Evolutionary conservation across 2,329 filamentous ascomycete genomes (phyloP).

Genomic region (Zymoseptoria crescenta): DNA sequence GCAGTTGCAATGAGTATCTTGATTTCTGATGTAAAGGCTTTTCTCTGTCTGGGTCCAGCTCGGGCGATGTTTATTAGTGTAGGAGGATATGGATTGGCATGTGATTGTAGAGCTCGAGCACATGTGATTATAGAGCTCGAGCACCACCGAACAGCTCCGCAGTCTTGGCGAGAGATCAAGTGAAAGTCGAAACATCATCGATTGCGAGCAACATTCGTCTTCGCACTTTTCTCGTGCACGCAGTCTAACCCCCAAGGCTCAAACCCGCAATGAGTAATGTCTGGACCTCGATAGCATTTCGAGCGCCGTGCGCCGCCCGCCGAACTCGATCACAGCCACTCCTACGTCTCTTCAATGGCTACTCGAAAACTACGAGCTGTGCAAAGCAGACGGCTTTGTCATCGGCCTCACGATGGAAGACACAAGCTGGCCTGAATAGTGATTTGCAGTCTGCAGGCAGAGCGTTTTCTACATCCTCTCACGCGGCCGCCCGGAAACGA

Average conservation of each 20-base stretch:
- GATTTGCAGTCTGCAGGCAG: not conserved
- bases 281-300: constrained; percentile 25
- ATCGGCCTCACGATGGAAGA: constrained; percentile 4
- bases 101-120: not conserved
- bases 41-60: too few relatives aligned
- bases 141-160: not conserved
- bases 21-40: too few relatives aligned
- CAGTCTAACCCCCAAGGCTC: not conserved
- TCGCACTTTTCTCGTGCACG: not conserved
- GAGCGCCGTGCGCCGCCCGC: constrained; percentile 18
- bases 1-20: too few relatives aligned
- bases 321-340: constrained; percentile 17
- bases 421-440: not conserved
- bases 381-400: constrained; percentile 8
- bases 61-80: not conserved
- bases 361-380: constrained; percentile 9
- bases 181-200: not conserved
- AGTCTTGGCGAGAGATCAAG: not conserved
- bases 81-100: not conserved
- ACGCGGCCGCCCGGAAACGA: not conserved
- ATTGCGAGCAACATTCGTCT: not conserved
- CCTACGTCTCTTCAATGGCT: constrained; percentile 25
- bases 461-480: constrained; percentile 10
- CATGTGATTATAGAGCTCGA: not conserved
- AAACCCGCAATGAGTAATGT: constrained; percentile 26